phyloP scores from a whole-genome alignment of 2,329 filamentous ascomycete species.

The Aspergillus sp. region DNA sequence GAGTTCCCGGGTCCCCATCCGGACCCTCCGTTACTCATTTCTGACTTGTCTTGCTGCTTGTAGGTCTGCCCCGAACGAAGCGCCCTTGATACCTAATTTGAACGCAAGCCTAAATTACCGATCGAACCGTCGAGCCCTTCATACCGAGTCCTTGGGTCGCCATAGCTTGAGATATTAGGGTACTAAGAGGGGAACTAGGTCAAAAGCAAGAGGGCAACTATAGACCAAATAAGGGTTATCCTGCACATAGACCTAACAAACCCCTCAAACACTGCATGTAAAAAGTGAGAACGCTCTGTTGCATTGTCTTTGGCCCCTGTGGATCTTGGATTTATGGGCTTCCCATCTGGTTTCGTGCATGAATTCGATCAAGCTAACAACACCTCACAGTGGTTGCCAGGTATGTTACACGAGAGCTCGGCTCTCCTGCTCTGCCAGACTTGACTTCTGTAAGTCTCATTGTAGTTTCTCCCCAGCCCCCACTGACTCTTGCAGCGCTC shows the following conservation, averaged over 20 bases:
- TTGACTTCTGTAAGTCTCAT: slow-evolving; percentile 20
- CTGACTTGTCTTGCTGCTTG: slow-evolving; percentile 7
- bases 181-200: neutral
- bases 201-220: neutral
- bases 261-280: neutral
- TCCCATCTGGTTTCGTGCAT: neutral
- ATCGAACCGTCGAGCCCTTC: neutral
- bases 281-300: slow-evolving; percentile 4
- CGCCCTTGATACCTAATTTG: neutral
- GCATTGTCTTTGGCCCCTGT: neutral
- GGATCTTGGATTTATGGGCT: neutral
- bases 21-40: slow-evolving; percentile 15
- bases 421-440: slow-evolving; percentile 24
- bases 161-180: neutral
- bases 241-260: neutral
- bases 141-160: neutral
- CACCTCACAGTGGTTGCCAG: slow-evolving; percentile 25
- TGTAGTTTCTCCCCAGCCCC: neutral
- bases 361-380: slow-evolving; percentile 9
- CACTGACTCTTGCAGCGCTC: slow-evolving; percentile 13
- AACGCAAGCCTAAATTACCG: neutral
- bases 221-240: neutral
- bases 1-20: slow-evolving; percentile 19
- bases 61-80: neutral
- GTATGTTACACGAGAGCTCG: slow-evolving; percentile 24